A percentile compares a stretch with the other conserved stretches of the same genome.
Evolutionary conservation across 2,329 filamentous ascomycete genomes (phyloP).

Genomic region (Colletotrichum godetiae): DNA sequence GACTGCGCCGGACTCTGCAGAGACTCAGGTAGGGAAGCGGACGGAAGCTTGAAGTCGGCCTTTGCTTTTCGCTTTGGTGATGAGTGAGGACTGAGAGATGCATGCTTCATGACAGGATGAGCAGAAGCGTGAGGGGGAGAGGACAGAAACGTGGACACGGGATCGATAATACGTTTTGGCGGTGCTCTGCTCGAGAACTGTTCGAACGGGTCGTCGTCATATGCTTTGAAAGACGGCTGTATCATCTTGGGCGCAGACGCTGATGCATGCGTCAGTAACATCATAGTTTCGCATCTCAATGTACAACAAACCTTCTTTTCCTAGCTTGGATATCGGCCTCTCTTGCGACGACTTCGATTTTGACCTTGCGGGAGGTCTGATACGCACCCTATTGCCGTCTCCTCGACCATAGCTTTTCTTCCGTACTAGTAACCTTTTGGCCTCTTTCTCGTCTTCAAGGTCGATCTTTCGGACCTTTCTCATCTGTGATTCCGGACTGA

Average conservation of each 20-base stretch:
- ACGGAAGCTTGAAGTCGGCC: slow-evolving; percentile 6
- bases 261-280: slow-evolving; percentile 1
- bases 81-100: slow-evolving; percentile 23
- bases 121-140: slow-evolving; percentile 10
- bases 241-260: slow-evolving; percentile 1
- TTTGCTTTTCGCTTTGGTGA: not conserved
- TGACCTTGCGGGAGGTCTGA: not conserved
- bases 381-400: not conserved
- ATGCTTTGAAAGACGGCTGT: slow-evolving; percentile 28
- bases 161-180: slow-evolving; percentile 4
- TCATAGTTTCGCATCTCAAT: no score
- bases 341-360: not conserved
- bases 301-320: slow-evolving; percentile 13
- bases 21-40: slow-evolving; percentile 8
- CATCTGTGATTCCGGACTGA: slow-evolving; percentile 5
- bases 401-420: not conserved
- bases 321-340: not conserved
- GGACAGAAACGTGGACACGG: not conserved
- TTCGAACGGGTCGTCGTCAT: slow-evolving; percentile 30
- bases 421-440: not conserved
- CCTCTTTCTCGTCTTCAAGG: slow-evolving; percentile 4
- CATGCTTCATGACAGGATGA: not conserved
- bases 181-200: slow-evolving; percentile 9
- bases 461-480: not conserved
- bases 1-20: slow-evolving; percentile 6